Evolutionary conservation across 306 rosid species (phyloP), one percentile per base, ranked within the genome.

Genomic region (Castanopsis chinensis): DNA sequence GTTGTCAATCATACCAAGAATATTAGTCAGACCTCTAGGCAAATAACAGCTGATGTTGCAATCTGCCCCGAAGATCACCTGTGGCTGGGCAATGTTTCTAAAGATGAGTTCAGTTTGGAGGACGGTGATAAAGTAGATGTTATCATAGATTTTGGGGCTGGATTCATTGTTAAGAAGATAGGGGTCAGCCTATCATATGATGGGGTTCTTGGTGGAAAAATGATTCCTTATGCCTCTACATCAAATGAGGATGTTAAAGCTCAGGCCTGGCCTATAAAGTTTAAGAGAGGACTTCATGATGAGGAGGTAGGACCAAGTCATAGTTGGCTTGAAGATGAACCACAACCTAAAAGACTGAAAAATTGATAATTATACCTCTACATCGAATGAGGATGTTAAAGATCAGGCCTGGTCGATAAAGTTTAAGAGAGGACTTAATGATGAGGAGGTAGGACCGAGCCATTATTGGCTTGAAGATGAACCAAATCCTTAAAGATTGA

Each of bases 81-180:
- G 2, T 83, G 86, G 86, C 81, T 69, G 56, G 78, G 67, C 25
- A 82, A 53, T 12, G 18, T 83, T 5, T 60, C 78, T 15, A 83
- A 75, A 25, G 11, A 30, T 3, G 2, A 3, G 13, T 54, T 74
- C 61, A 79, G 69, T 11, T 33, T 79, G 49, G 80, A 79, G 65
- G 51, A 19, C 0, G 81, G 81, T 5, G 86, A 83, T 41, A 33
- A 35, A 21, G 70, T 79, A 3, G 41, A 61, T 20, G 49, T 83
- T 68, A 70, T 9, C 6, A 52, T 63, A 2, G 75, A 35, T 49
- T 73, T 78, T 61, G 83, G 80, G 17, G 6, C 55, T 4, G 4
- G 30, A 21, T 53, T 74, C 56, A 9, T 13, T 1, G 83, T 83
- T 37, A 83, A 78, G 41, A 78, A 78, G n/a, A 70, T 41, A 1